Evolutionary conservation across 2,329 filamentous ascomycete species (phyloP), one percentile per base, ranked within the genome.

Genomic region (Achaetomium macrosporum): DNA sequence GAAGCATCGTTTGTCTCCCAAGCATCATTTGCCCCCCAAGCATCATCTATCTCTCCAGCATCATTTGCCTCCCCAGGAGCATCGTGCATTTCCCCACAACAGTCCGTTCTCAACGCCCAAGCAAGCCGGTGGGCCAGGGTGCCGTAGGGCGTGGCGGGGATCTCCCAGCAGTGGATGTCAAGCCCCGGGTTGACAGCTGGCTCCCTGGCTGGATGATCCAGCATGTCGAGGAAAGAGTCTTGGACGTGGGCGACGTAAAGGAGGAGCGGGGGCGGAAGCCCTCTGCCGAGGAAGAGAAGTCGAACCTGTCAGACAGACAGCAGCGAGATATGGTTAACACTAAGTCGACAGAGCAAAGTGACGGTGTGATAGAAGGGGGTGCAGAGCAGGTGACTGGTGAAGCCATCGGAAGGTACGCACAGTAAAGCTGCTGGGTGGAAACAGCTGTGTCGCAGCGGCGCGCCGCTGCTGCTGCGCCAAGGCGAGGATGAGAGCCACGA

Each of bases 231-330:
- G 13, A 50, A 50, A 11, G 41, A 20, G 8, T 19, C 5, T 12
- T n/a, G n/a, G 7, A 50, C 48, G 10, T 44, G 33, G 20, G 42
- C 48, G 6, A 50, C 42, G 13, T 45, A 48, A 29, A 40, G 36
- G 13, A 35, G 25, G 19, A 39, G 16, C 3, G 44, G 3, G 10
- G n/a, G 29, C n/a, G 44, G 44, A 7, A 13, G 15, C 35, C 35
- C 35, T 11, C 12, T 7, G 4, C 44, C 33, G 7, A 13, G 10
- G 19, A 30, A n/a, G 5, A 39, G 19, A 17, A 47, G 35, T 13
- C 35, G 19, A 39, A 47, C 33, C 40, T 44, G 30, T 12, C n/a
- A n/a, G n/a, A n/a, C 3, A 43, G 19, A 43, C 20, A 43, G 11
- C 37, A 3, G n/a, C 37, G 37, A 16, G 19, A 15, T 9, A 31